phyloP scores from a whole-genome alignment of 805 yeast genomes.

The Diddensiella transvaalensis region DNA sequence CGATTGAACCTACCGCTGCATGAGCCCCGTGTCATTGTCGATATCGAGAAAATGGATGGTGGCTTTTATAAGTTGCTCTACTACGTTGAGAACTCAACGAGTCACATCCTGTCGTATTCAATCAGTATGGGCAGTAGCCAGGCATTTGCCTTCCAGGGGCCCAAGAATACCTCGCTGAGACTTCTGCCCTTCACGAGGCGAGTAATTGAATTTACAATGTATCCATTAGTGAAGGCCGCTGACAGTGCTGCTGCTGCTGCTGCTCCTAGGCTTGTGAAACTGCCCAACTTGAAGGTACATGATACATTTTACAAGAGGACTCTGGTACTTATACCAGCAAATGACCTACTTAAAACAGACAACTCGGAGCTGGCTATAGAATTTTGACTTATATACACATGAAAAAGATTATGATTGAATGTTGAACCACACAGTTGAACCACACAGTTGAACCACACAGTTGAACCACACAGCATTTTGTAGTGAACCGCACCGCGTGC shows the following conservation, averaged over 20 bases:
- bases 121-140: conserved; percentile 42
- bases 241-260: not conserved
- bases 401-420: not conserved
- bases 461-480: conserved; percentile 3
- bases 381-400: not conserved
- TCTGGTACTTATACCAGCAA: conserved; percentile 48
- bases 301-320: conserved; percentile 67
- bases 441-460: too few relatives aligned
- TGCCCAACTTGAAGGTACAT: conserved; percentile 63
- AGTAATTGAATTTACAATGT: conserved; percentile 27
- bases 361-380: conserved; percentile 10
- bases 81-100: conserved; percentile 71
- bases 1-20: conserved; percentile 56
- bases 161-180: conserved; percentile 36
- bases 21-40: conserved; percentile 65
- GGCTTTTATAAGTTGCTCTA: conserved; percentile 31
- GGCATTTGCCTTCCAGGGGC: conserved; percentile 39
- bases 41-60: conserved; percentile 10
- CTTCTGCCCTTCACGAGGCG: conserved; percentile 61
- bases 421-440: too few relatives aligned
- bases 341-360: conserved; percentile 13
- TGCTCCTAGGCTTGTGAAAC: conserved; percentile 22
- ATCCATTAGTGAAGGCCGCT: conserved; percentile 24
- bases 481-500: too few relatives aligned
- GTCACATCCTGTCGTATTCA: conserved; percentile 61